Base-by-base conservation (phyloP, 2,329 filamentous ascomycete species). In the Claviceps sp. region DNA sequence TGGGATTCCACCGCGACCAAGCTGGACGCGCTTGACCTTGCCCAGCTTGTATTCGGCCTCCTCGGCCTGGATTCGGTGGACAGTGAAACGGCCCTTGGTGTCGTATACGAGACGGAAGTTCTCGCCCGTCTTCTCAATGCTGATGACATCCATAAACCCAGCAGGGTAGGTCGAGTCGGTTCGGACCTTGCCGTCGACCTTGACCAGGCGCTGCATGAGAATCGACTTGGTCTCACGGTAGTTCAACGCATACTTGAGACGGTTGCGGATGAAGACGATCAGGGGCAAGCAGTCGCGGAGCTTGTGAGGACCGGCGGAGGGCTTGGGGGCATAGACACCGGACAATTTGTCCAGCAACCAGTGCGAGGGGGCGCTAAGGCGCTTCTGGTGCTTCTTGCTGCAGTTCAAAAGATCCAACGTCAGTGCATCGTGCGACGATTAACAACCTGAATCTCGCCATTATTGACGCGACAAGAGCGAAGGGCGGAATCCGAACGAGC, bases 71-170 rank as follows among this genome's bases (percentile, higher is more conserved):
- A 98, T 97, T 71, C 93, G 88, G 88, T 98, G 93, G 72, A 98
- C 90, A 73, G 93, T 96, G 88, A 97, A 98, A 73, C 93, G 91
- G 67, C 93, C 93, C 86, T 98, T 98, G 85, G 91, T 98, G 75
- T 98, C 93, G 85, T 97, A 98, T 82, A 98, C 79, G 65, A 98
- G 88, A 66, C 93, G 91, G 88, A 98, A 98, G 86, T 95, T 87
- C 85, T 98, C 93, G 84, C 90, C 90, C 56, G 93, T 98, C 88
- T 98, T 98, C 77, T 98, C 93, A 72, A 98, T 94, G 68, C 80
- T 79, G 80, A 98, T 96, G 71, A 98, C 93, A 72, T 98, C 93
- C 93, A 97, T 97, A 84, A 94, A 96, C 68, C 93, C 93, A 62
- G 93, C 79, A 65, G 93, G 93, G 85, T 87, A 98, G 77, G 90